phyloP scores from a whole-genome alignment of 768 basidiomycete genomes.

The Hortiboletus campestris region DNA sequence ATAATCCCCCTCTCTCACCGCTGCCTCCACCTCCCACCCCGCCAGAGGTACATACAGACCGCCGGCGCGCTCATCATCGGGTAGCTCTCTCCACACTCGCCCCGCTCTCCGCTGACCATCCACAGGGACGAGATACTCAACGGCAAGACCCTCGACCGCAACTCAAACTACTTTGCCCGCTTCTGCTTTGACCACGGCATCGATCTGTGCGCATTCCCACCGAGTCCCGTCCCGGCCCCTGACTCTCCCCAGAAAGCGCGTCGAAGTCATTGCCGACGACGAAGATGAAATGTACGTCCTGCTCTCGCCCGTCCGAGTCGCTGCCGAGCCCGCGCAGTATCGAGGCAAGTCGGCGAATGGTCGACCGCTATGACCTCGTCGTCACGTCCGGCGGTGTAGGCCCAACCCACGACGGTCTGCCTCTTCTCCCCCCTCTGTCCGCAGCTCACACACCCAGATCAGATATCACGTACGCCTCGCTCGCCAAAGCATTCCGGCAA shows the following conservation, averaged over 20 bases:
- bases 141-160: conserved; percentile 83
- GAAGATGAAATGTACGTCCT: conserved; percentile 72
- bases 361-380: conserved; percentile 82
- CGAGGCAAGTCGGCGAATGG: conserved; percentile 83
- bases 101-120: not conserved
- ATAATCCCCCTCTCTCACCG: not conserved
- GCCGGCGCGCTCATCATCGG: conserved; percentile 79
- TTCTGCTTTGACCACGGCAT: conserved; percentile 88
- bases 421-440: not conserved
- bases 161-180: conserved; percentile 84
- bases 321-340: conserved; percentile 44
- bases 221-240: not conserved
- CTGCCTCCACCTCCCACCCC: too few relatives aligned
- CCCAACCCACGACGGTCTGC: conserved; percentile 82
- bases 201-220: conserved; percentile 51
- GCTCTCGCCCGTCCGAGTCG: not conserved
- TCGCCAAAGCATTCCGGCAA: conserved; percentile 81
- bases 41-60: conserved; percentile 47
- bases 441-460: not conserved
- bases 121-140: conserved; percentile 87
- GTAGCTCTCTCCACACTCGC: conserved; percentile 34
- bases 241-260: conserved; percentile 57
- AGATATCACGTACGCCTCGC: conserved; percentile 89
- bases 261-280: conserved; percentile 90
- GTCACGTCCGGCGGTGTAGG: conserved; percentile 91